Evolutionary conservation across 116 monocot genomes (phyloP).

Genomic region (Trichopus zeylanicus): DNA sequence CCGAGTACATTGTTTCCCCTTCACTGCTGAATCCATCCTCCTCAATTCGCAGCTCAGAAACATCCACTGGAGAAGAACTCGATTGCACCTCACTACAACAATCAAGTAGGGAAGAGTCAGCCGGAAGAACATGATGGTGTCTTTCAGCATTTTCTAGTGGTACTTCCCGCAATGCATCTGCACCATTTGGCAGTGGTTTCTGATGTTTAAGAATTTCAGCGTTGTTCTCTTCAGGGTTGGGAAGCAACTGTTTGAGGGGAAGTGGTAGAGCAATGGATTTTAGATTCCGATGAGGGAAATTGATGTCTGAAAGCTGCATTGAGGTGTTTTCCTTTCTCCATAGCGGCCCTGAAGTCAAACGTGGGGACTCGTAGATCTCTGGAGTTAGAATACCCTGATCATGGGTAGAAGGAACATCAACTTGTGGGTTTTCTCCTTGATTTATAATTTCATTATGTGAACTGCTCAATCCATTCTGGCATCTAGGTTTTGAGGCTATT

Average conservation of each 20-base stretch:
- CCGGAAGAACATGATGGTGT: constrained; percentile 4
- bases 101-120: constrained; percentile 10
- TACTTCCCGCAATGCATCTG: not conserved
- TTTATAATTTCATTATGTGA: constrained; percentile 25
- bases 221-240: constrained; percentile 25
- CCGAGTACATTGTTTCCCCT: constrained; percentile 94
- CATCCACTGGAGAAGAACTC: constrained; percentile 41
- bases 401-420: constrained; percentile 19
- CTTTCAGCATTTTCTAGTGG: constrained; percentile 7
- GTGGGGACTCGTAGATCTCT: constrained; percentile 59
- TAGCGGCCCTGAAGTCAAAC: constrained; percentile 29
- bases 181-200: constrained; percentile 1
- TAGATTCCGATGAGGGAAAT: constrained; percentile 70
- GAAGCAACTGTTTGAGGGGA: constrained; percentile 56
- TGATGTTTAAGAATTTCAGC: constrained; percentile 5
- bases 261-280: constrained; percentile 49
- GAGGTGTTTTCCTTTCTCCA: constrained; percentile 21
- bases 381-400: constrained; percentile 47
- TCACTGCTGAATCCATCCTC: constrained; percentile 60
- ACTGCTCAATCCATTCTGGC: constrained; percentile 27
- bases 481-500: constrained; percentile 22
- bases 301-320: constrained; percentile 71
- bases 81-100: constrained; percentile 61
- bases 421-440: constrained; percentile 15
- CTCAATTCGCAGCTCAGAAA: constrained; percentile 14